These are phyloP conservation scores for Antrodiella citrinella DNA, from an alignment of 768 basidiomycete genomes.

Conservation along the genomic window DNA sequence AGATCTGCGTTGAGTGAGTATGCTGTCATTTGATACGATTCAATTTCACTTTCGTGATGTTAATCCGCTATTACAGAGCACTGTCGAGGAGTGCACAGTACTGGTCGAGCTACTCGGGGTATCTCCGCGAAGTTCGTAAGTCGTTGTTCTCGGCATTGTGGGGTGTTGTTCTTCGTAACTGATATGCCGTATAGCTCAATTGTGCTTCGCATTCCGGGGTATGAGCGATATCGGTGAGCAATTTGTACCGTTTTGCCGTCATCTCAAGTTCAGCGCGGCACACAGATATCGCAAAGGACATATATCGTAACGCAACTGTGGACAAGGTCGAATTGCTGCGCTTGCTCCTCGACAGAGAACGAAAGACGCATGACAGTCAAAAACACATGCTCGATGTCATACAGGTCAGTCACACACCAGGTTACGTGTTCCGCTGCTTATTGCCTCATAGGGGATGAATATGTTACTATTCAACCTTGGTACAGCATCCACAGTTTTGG, in stretches of 20 bases:
- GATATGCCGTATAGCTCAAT: constrained; percentile 68
- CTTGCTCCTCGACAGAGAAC: constrained; percentile 38
- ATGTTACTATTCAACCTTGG: too few relatives aligned
- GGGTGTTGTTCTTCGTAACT: too few relatives aligned
- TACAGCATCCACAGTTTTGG: too few relatives aligned
- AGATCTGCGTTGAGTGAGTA: constrained; percentile 46
- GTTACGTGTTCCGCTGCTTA: too few relatives aligned
- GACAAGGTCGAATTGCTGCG: constrained; percentile 47
- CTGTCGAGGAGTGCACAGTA: constrained; percentile 72
- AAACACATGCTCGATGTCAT: constrained; percentile 18
- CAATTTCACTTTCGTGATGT: too few relatives aligned
- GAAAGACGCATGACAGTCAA: constrained; percentile 20
- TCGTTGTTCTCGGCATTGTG: too few relatives aligned
- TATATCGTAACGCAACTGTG: constrained; percentile 57
- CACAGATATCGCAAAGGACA: constrained; percentile 52
- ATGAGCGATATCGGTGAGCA: constrained; percentile 72
- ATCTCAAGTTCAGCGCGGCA: neutral
- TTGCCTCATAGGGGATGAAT: too few relatives aligned
- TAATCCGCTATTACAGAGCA: too few relatives aligned
- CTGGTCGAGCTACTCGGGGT: constrained; percentile 83
- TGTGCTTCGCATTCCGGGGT: constrained; percentile 65
- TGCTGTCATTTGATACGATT: too few relatives aligned
- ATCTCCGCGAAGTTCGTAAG: constrained; percentile 71
- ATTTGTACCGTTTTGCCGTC: too few relatives aligned
- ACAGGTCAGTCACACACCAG: neutral